Evolutionary conservation across 2,329 filamentous ascomycete species (phyloP).

Genomic region (Colletotrichum magnum): DNA sequence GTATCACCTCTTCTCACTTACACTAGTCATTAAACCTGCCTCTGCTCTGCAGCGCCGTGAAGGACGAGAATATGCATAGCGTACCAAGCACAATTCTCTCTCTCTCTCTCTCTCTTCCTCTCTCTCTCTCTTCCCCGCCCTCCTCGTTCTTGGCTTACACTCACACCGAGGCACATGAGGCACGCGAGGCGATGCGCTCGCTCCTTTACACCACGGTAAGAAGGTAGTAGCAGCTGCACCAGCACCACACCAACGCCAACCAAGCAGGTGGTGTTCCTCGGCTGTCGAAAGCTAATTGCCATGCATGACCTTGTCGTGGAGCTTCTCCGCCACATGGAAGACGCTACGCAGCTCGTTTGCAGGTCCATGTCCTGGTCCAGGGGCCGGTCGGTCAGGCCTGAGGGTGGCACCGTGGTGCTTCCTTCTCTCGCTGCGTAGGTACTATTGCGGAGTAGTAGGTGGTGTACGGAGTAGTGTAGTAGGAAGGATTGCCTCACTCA

Average conservation of each 20-base stretch:
- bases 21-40: background rate
- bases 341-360: no score
- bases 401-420: constrained; percentile 14
- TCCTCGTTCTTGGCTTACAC: background rate
- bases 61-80: background rate
- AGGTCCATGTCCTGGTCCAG: no score
- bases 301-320: constrained; percentile 24
- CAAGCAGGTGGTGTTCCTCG: constrained; percentile 26
- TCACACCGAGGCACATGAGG: constrained; percentile 33
- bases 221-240: background rate
- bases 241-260: constrained; percentile 16
- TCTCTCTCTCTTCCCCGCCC: background rate
- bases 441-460: background rate
- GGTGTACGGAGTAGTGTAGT: background rate
- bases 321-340: constrained; percentile 28
- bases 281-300: constrained; percentile 13
- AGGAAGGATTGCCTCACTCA: no score
- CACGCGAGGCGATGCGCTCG: background rate
- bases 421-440: background rate
- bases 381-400: constrained; percentile 15
- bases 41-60: background rate
- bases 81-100: background rate
- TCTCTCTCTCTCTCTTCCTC: background rate
- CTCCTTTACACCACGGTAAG: background rate
- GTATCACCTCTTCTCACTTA: background rate